These are phyloP conservation scores for Amaranthus hypochondriacus DNA, from an alignment of 148 eudicot genomes.

Conservation along the genomic window DNA sequence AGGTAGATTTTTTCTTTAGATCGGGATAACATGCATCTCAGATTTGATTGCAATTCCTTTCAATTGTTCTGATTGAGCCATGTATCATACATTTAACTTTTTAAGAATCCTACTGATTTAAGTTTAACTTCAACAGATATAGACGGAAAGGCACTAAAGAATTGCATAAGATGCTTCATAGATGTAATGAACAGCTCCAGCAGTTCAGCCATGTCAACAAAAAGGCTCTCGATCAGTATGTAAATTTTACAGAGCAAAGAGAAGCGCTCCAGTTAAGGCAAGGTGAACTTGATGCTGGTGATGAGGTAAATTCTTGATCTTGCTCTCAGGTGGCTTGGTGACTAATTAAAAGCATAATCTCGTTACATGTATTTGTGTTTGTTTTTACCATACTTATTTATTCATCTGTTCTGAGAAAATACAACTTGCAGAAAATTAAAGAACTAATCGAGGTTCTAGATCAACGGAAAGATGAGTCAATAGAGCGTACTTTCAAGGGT, in stretches of 20 bases:
- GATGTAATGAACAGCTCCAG: conserved; percentile 86
- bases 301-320: conserved; percentile 58
- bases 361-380: not conserved
- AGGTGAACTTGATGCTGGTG: conserved; percentile 96
- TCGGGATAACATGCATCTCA: not conserved
- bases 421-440: conserved; percentile 67
- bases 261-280: conserved; percentile 95
- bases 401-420: conserved; percentile 5
- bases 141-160: conserved; percentile 75
- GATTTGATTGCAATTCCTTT: not conserved
- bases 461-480: conserved; percentile 92
- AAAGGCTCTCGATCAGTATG: conserved; percentile 97
- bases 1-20: not conserved
- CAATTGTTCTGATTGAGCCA: not conserved
- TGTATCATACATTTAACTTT: not conserved
- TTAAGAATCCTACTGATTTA: not conserved
- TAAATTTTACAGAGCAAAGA: conserved; percentile 94
- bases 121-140: conserved; percentile 36
- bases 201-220: conserved; percentile 99
- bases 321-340: conserved; percentile 6
- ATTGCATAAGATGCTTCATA: conserved; percentile 83
- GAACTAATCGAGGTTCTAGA: conserved; percentile 88
- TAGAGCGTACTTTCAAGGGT: conserved; percentile 98
- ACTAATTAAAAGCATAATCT: not conserved
- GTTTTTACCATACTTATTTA: not conserved